Base-by-base conservation (phyloP, 139 green algal species). In the Chlorella sp. region DNA sequence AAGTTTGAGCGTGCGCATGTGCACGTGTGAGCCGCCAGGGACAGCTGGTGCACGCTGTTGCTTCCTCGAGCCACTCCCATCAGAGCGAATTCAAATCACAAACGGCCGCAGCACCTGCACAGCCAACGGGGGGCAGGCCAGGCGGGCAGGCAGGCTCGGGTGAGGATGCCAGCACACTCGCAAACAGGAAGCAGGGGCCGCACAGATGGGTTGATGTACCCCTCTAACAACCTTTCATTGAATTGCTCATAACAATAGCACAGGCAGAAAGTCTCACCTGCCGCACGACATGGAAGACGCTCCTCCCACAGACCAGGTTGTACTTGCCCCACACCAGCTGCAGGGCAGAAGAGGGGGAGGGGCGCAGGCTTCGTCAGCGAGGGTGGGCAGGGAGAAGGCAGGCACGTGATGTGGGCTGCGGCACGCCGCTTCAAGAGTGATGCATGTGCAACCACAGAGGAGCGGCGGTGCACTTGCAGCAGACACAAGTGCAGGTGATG, bases 281-380 rank as follows among this genome's bases (percentile, higher is more conserved):
- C 16, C 53, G 21, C 22, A 39, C 53, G 28, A 83, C 36, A 30
- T 83, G 77, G 34, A 86, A 30, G 32, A 86, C 53, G 48, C 48
- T 86, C 12, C 0, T 28, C 30, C 37, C 81, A 32, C 81, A 86
- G 28, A 86, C 48, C 32, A 86, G 28, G 48, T 86, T 32, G 42
- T 85, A 85, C 81, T 84, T 84, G 24, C 48, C 48, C 32, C 71
- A 34, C 71, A 78, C 71, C 32, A 86, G 32, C 81, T 86, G 81
- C 48, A 73, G 26, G 42, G 12, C 21, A 42, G 37, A 26, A 57
- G 48, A 57, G 48, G 26, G 9, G 68, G 71, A 40, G 7, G 26
- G 68, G 68, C 19, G 68, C 26, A 30, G 14, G 68, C 19, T 32
- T 9, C 64, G 5, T 32, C 5, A 82, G 15, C 61, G 39, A 36